Evolutionary conservation across 257 asterid species (phyloP).

Genomic region (Solanum pinnatisectum): DNA sequence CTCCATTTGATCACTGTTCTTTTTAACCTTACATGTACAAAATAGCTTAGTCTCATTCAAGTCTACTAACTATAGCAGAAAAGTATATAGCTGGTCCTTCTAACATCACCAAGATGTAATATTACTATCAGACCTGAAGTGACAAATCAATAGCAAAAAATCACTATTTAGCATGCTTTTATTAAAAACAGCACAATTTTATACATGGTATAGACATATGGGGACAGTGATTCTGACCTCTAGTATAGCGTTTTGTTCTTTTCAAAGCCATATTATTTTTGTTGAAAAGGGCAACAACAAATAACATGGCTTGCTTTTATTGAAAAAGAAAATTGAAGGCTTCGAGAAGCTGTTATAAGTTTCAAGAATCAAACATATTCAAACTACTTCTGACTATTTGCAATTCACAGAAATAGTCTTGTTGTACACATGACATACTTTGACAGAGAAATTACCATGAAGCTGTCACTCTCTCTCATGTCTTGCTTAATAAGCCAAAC

Average conservation of each 20-base stretch:
- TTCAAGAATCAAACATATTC: neutral
- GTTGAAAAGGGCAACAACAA: neutral
- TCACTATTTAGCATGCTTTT: neutral
- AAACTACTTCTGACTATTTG: neutral
- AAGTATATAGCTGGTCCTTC: neutral
- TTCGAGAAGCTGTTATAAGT: neutral
- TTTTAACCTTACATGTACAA: neutral
- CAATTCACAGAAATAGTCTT: neutral
- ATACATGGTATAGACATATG: neutral
- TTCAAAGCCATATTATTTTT: neutral
- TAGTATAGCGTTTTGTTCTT: neutral
- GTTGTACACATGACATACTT: neutral
- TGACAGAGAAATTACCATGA: neutral
- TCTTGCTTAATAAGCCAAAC: neutral
- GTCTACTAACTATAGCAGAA: neutral
- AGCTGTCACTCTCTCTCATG: neutral
- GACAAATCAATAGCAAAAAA: neutral
- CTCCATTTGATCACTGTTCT: neutral
- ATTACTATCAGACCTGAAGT: neutral
- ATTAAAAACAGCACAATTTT: neutral
- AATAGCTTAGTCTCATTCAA: neutral
- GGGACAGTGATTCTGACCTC: neutral
- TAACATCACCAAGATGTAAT: neutral
- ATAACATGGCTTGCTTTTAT: neutral
- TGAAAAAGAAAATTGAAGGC: neutral